Percentiles rank a stretch among this genome's conserved stretches.
phyloP scores from a whole-genome alignment of 139 green algal genomes.

The Chlamydomonas asymmetrica region DNA sequence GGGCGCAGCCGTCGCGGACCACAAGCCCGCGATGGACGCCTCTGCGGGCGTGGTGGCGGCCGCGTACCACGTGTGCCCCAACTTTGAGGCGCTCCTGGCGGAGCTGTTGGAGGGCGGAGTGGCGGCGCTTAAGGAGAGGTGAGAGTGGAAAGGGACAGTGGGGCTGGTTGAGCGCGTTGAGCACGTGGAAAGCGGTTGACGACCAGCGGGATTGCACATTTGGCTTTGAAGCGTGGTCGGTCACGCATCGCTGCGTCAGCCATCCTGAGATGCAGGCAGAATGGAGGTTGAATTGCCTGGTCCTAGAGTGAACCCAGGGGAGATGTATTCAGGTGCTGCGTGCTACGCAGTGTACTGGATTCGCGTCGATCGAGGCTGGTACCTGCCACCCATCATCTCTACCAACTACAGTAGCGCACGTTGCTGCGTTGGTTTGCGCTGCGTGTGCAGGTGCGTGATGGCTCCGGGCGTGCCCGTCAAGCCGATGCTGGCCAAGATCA shows the following conservation, averaged over 20 bases:
- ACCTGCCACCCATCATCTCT: not conserved
- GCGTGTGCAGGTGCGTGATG: slow-evolving; percentile 39
- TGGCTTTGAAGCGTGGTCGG: no score
- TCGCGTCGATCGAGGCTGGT: not conserved
- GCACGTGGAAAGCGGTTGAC: no score
- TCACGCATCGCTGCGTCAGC: no score
- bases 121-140: slow-evolving; percentile 53
- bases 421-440: not conserved
- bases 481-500: slow-evolving; percentile 90
- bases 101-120: slow-evolving; percentile 62
- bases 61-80: slow-evolving; percentile 84
- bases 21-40: slow-evolving; percentile 60
- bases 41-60: slow-evolving; percentile 56
- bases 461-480: slow-evolving; percentile 82
- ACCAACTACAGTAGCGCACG: not conserved
- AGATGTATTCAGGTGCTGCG: not conserved
- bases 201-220: no score
- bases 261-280: no score
- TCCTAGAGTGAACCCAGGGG: no score
- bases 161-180: no score
- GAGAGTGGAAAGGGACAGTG: no score
- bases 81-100: slow-evolving; percentile 67
- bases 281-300: no score
- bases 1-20: not conserved
- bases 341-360: not conserved